These are phyloP conservation scores for Kwoniella heveanensis DNA, from an alignment of 768 basidiomycete genomes.

Conservation along the genomic window DNA sequence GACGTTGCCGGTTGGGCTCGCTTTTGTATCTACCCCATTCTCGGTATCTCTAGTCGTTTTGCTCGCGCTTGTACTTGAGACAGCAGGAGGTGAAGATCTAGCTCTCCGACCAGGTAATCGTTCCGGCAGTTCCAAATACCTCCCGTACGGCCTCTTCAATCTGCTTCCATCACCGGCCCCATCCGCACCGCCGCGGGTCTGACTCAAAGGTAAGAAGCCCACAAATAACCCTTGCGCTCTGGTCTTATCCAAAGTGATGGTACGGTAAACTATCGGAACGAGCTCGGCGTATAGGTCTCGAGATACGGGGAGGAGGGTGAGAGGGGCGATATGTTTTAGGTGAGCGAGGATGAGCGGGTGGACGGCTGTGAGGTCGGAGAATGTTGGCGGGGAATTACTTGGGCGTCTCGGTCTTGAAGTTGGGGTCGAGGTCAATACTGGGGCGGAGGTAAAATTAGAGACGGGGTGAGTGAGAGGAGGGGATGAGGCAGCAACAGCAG, in stretches of 20 bases:
- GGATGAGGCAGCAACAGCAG: too few relatives aligned
- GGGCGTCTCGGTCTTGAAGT: background rate
- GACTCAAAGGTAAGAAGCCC: conserved; percentile 2
- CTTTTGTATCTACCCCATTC: too few relatives aligned
- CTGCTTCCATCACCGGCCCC: background rate
- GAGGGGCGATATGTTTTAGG: background rate
- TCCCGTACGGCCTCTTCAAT: background rate
- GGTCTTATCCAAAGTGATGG: background rate
- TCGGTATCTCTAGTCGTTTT: too few relatives aligned
- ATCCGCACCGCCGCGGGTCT: too few relatives aligned
- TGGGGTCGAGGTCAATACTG: background rate
- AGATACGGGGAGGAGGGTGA: background rate
- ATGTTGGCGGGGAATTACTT: background rate
- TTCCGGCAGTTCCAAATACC: background rate
- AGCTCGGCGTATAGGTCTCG: background rate
- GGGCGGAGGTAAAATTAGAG: too few relatives aligned
- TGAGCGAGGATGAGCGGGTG: conserved; percentile 13
- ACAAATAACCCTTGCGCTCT: background rate
- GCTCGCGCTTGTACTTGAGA: background rate
- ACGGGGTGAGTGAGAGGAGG: too few relatives aligned
- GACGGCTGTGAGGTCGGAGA: background rate
- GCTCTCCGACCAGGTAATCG: background rate
- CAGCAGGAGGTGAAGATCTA: conserved; percentile 10
- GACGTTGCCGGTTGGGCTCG: too few relatives aligned
- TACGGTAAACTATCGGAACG: background rate